Base-by-base conservation (phyloP, 495 filamentous ascomycete genomes). In the Penicillium nucicola region DNA sequence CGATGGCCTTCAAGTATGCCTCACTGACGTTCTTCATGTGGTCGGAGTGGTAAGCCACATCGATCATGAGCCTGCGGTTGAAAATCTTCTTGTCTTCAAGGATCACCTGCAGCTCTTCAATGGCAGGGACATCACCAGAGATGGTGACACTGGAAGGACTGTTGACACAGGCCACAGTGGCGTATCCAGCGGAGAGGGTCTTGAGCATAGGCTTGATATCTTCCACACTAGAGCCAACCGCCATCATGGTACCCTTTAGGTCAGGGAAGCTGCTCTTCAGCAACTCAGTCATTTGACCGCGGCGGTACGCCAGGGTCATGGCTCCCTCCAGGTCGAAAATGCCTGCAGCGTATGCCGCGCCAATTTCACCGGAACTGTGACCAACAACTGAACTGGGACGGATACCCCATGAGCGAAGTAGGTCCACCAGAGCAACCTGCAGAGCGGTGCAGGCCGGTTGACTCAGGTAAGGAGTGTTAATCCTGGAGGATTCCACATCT, bases 331-430 rank as follows among this genome's bases (percentile, higher is more conserved):
- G 48, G 17, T 33, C 54, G n/a, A 66, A 49, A 6, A 57, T 56
- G 0, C 62, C 62, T 9, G 56, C 66, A 8, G 68, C 61, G 45
- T 66, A 75, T 0, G 70, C 70, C 11, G 72, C 72, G 1, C 65
- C 70, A 25, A 72, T 69, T 42, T 75, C 72, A n/a, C 70, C 70
- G 20, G 57, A 64, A 2, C 67, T 72, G 41, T 75, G 72, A 1
- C 72, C 66, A 2, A 59, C 57, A 4, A 74, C 69, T 0, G 65
- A 53, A 15, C 38, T 19, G 0, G 70, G 67, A 1, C 35, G 39
- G 32, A 75, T 52, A 1, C 53, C 60, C 64, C 64, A 75, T 0
- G 64, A 63, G 1, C 46, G 14, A 1, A 75, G 60, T 13, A 75
- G 57, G 8, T 61, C 56, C 1, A 66, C 62, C n/a, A 75, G 45